Conservation (phyloP, 306 rosid genomes). For the Parietaria judaica region DNA sequence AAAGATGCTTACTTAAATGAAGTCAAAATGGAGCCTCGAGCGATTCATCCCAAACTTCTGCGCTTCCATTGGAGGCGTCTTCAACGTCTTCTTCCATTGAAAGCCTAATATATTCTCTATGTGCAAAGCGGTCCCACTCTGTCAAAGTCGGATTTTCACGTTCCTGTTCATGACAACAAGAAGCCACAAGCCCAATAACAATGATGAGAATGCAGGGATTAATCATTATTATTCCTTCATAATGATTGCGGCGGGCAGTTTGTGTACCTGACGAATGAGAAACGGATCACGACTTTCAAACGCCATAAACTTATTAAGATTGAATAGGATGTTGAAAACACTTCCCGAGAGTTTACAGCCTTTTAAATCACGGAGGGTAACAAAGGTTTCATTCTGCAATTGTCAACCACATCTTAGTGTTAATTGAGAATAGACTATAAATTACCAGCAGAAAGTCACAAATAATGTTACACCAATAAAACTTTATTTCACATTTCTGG, state of each 20-base stretch:
- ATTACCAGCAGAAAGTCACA: not conserved
- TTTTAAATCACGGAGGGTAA: conserved; percentile 77
- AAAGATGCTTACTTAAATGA: conserved; percentile 18
- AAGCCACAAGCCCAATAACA: conserved; percentile 22
- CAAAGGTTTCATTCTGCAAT: conserved; percentile 69
- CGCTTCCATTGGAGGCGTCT: conserved; percentile 98
- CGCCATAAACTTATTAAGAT: conserved; percentile 98
- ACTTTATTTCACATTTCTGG: too few relatives aligned
- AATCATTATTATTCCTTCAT: not conserved
- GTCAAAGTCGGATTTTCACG: conserved; percentile 99
- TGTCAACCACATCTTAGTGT: conserved; percentile 10
- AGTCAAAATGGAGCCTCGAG: conserved; percentile 91
- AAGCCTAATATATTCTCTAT: conserved; percentile 97
- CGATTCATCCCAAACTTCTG: conserved; percentile 99
- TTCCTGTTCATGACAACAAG: conserved; percentile 53
- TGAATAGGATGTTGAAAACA: conserved; percentile 87
- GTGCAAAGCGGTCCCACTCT: conserved; percentile 99
- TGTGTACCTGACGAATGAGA: conserved; percentile 92
- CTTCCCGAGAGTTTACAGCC: conserved; percentile 96
- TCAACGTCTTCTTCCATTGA: conserved; percentile 99
- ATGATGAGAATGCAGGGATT: conserved; percentile 9
- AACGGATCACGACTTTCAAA: conserved; percentile 97
- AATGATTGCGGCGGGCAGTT: not conserved
- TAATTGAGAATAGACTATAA: not conserved
- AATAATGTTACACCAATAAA: not conserved